These are phyloP conservation scores for Pythium plurisporium DNA, from an alignment of 352 stramenopile species.

Conservation along the genomic window DNA sequence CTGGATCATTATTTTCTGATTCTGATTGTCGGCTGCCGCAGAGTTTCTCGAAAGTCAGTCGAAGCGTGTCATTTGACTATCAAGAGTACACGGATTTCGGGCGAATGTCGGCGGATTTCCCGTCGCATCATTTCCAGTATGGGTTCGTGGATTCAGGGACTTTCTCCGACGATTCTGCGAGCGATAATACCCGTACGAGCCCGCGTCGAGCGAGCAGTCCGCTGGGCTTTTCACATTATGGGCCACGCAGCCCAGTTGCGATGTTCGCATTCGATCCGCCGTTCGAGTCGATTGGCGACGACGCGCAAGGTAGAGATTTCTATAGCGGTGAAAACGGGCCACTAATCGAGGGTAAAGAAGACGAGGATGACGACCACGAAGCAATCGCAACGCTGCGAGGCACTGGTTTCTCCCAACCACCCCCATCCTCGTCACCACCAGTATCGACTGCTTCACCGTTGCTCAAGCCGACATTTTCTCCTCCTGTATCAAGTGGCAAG, in stretches of 20 bases:
- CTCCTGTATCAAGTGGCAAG: conserved; percentile 51
- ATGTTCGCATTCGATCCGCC: conserved; percentile 70
- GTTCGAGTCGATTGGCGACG: conserved; percentile 45
- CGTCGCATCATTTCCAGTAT: conserved; percentile 44
- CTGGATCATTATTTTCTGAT: background rate
- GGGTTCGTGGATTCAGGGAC: conserved; percentile 31
- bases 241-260: conserved; percentile 54
- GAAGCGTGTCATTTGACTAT: conserved; percentile 74
- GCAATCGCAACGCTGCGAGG: background rate
- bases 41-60: conserved; percentile 65
- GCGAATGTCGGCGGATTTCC: conserved; percentile 36
- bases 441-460: conserved; percentile 24
- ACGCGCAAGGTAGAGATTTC: conserved; percentile 6
- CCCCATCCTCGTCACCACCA: background rate
- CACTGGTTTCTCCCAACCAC: background rate
- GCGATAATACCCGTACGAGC: conserved; percentile 40
- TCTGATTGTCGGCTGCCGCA: conserved; percentile 15
- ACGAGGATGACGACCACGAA: conserved; percentile 23
- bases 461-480: conserved; percentile 51
- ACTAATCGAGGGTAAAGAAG: conserved; percentile 27
- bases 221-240: conserved; percentile 48
- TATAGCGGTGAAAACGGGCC: conserved; percentile 16
- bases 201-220: conserved; percentile 56
- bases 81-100: conserved; percentile 57
- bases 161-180: conserved; percentile 58